Conservation (phyloP, 257 asterid genomes). For the Mentha longifolia region DNA sequence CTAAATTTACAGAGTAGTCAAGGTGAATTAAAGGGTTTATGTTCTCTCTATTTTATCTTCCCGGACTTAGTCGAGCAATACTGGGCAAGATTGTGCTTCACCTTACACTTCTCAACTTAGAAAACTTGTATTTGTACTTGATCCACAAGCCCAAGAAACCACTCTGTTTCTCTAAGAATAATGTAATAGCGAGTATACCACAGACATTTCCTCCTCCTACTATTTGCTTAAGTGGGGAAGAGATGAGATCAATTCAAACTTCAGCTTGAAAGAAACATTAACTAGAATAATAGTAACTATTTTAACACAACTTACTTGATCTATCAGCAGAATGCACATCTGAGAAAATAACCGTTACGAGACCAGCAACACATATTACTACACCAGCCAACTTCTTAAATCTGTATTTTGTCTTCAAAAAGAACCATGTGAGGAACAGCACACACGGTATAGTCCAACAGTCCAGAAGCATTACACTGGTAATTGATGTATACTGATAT, state of each 20-base stretch:
- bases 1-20: background rate
- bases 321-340: slow-evolving; percentile 91
- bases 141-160: background rate
- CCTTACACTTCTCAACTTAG: background rate
- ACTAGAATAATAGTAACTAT: background rate
- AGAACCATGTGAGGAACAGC: slow-evolving; percentile 83
- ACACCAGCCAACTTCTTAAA: slow-evolving; percentile 70
- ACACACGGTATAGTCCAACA: slow-evolving; percentile 98
- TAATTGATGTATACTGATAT: slow-evolving; percentile 90
- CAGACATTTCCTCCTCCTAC: background rate
- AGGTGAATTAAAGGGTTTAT: background rate
- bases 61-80: background rate
- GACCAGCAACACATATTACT: slow-evolving; percentile 75
- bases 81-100: background rate
- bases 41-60: background rate
- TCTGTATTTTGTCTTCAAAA: slow-evolving; percentile 83
- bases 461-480: slow-evolving; percentile 93
- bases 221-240: background rate
- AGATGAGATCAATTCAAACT: background rate
- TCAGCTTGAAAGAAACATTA: background rate
- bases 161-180: background rate
- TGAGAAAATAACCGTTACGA: slow-evolving; percentile 79
- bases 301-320: slow-evolving; percentile 56
- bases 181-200: background rate
- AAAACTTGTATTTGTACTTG: background rate